Percentiles rank a stretch among this genome's conserved stretches.
Conservation (phyloP, 1,139 yeast genomes). For the Insectozyma bohioensis region DNA sequence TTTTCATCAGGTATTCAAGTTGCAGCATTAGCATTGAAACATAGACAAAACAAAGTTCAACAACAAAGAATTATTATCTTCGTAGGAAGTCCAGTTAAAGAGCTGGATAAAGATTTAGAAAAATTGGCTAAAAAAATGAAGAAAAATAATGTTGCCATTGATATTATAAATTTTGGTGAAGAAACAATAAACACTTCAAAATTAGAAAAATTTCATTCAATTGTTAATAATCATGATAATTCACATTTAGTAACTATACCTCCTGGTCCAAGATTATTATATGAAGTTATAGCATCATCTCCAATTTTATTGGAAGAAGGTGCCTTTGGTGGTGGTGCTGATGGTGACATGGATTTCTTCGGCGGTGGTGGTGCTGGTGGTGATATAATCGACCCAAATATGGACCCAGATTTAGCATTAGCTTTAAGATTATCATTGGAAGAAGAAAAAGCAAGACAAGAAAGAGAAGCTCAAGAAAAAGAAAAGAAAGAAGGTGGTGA, state of each 20-base stretch:
- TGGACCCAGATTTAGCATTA: constrained; percentile 96
- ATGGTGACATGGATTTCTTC: constrained; percentile 28
- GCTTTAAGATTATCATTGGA: constrained; percentile 85
- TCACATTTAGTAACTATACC: constrained; percentile 86
- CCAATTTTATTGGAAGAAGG: constrained; percentile 63
- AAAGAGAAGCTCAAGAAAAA: constrained; percentile 48
- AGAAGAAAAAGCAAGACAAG: constrained; percentile 79
- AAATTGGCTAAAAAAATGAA: constrained; percentile 90
- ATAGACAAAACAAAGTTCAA: constrained; percentile 92
- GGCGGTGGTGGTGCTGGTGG: constrained; percentile 51
- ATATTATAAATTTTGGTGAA: constrained; percentile 91
- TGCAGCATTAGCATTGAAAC: constrained; percentile 95
- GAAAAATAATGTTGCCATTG: constrained; percentile 89
- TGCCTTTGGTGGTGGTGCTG: constrained; percentile 21
- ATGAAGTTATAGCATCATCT: constrained; percentile 71
- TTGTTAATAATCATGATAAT: constrained; percentile 71
- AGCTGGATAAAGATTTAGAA: constrained; percentile 70
- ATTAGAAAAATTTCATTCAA: constrained; percentile 77
- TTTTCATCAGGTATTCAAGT: constrained; percentile 87
- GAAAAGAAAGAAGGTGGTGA: constrained; percentile 31
- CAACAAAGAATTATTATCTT: constrained; percentile 88
- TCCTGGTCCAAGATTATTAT: constrained; percentile 80
- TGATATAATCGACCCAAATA: constrained; percentile 77
- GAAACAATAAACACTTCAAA: constrained; percentile 73
- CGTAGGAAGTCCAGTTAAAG: constrained; percentile 83